phyloP scores from a whole-genome alignment of 768 basidiomycete genomes.

The Asterophora parasitica region DNA sequence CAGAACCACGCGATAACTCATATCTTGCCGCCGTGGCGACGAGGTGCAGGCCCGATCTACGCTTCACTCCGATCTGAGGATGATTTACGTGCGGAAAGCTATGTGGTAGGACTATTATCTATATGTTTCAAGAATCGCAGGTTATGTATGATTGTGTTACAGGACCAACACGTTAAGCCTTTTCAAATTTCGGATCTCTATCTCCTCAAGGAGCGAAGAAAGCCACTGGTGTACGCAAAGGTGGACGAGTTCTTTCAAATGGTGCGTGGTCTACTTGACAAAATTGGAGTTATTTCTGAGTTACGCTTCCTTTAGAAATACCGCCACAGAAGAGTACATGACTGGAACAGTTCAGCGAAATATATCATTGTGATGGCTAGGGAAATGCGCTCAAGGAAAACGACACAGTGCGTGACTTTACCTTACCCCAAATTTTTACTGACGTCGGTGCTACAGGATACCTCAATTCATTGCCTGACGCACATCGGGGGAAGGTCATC shows the following conservation, averaged over 20 bases:
- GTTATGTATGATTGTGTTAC: not conserved
- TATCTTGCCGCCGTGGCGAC: constrained; percentile 36
- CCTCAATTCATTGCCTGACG: constrained; percentile 92
- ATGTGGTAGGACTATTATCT: constrained; percentile 49
- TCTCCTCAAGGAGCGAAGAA: constrained; percentile 80
- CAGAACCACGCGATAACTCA: constrained; percentile 37
- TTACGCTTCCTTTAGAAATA: constrained; percentile 38
- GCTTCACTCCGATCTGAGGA: too few relatives aligned
- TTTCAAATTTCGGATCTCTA: constrained; percentile 79
- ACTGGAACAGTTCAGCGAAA: constrained; percentile 53
- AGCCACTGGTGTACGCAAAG: constrained; percentile 85
- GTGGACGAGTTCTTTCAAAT: constrained; percentile 92
- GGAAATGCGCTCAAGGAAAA: constrained; percentile 95
- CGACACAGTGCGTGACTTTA: constrained; percentile 70
- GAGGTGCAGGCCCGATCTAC: constrained; percentile 27
- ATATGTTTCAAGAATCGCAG: constrained; percentile 3
- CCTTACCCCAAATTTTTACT: constrained; percentile 1
- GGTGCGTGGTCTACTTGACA: constrained; percentile 45
- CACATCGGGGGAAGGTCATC: constrained; percentile 87
- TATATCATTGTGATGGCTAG: constrained; percentile 91
- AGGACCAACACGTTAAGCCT: constrained; percentile 82
- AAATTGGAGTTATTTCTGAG: constrained; percentile 38
- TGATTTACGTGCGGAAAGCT: constrained; percentile 55
- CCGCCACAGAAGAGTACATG: constrained; percentile 20
- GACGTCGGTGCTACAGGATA: constrained; percentile 49